phyloP scores from a whole-genome alignment of 139 green algal species.

The Asterochloris sp. region DNA sequence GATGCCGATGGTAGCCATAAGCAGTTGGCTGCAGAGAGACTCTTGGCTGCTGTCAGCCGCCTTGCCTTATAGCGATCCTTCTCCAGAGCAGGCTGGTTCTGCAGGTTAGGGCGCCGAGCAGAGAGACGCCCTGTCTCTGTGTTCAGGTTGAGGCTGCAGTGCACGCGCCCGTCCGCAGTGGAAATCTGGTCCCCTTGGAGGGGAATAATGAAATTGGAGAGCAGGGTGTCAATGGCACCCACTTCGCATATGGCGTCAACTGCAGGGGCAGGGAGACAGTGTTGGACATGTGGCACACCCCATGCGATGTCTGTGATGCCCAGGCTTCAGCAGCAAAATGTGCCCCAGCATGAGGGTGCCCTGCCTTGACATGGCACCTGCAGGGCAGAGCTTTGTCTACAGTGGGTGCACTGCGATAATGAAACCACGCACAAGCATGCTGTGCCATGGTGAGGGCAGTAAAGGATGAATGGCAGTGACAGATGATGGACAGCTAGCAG shows the following conservation, averaged over 20 bases:
- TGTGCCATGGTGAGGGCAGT: no score
- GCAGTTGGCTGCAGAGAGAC: neutral
- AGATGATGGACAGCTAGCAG: no score
- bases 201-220: conserved; percentile 92
- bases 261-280: conserved; percentile 19
- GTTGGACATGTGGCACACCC: no score
- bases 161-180: conserved; percentile 58
- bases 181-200: conserved; percentile 64
- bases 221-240: conserved; percentile 91
- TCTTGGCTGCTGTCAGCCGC: neutral
- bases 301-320: no score
- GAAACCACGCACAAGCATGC: no score
- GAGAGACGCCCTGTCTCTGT: conserved; percentile 95
- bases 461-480: no score
- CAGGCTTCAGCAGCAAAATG: no score
- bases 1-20: no score
- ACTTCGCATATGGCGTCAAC: conserved; percentile 79
- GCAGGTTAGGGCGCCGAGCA: conserved; percentile 88
- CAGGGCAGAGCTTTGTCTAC: no score
- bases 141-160: conserved; percentile 99
- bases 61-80: conserved; percentile 94
- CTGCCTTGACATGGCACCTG: no score
- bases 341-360: no score
- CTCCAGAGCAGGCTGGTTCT: conserved; percentile 98
- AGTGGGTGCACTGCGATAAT: no score